Evolutionary conservation across 148 eudicot genomes (phyloP).

Genomic region (Agrostemma githago): DNA sequence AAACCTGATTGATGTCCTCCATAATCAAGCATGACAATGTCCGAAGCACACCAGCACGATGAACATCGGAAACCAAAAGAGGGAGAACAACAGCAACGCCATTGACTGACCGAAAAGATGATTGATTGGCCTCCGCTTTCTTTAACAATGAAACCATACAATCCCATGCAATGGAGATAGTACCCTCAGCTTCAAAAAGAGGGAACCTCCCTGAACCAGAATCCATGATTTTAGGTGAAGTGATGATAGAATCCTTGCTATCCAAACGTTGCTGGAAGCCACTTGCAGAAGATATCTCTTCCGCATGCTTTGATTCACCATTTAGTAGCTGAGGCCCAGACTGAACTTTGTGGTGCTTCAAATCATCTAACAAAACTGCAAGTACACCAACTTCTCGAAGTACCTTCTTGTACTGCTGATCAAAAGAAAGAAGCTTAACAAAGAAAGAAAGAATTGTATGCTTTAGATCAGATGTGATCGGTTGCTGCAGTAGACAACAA

Average conservation of each 20-base stretch:
- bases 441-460: conserved; percentile 83
- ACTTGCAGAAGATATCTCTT: conserved; percentile 56
- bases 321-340: conserved; percentile 56
- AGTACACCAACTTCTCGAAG: conserved; percentile 98
- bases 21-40: conserved; percentile 83
- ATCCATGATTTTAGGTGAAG: conserved; percentile 89
- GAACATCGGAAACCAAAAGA: conserved; percentile 76
- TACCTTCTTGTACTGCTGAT: conserved; percentile 92
- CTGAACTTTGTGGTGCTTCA: conserved; percentile 80
- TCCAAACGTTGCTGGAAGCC: conserved; percentile 80
- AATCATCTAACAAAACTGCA: conserved; percentile 91
- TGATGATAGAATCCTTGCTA: conserved; percentile 79
- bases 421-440: conserved; percentile 89
- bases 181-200: conserved; percentile 79
- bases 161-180: conserved; percentile 88
- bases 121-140: conserved; percentile 96
- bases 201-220: conserved; percentile 88
- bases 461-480: conserved; percentile 69
- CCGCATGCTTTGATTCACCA: conserved; percentile 42
- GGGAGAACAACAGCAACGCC: conserved; percentile 83
- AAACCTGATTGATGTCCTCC: conserved; percentile 82
- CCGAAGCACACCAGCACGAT: conserved; percentile 92
- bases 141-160: conserved; percentile 85
- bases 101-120: conserved; percentile 78
- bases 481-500: conserved; percentile 96